phyloP scores from a whole-genome alignment of 2,329 filamentous ascomycete genomes.

The Claviceps spartinae region DNA sequence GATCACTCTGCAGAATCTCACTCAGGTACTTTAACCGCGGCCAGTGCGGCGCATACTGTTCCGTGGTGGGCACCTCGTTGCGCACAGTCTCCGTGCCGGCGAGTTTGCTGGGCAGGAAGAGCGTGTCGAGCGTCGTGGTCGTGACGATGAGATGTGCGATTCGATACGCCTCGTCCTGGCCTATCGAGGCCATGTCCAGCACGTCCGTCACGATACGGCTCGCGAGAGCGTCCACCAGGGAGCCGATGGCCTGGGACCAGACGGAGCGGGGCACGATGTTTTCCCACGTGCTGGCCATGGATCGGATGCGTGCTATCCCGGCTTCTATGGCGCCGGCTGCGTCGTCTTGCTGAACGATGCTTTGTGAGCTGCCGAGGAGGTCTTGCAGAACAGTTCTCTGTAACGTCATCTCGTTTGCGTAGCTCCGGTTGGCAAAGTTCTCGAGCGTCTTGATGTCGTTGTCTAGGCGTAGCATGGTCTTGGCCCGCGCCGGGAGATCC shows the following conservation, averaged over 20 bases:
- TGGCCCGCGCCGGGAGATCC: slow-evolving; percentile 36
- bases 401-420: slow-evolving; percentile 44
- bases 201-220: slow-evolving; percentile 48
- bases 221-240: slow-evolving; percentile 44
- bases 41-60: slow-evolving; percentile 49
- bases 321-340: slow-evolving; percentile 38
- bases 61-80: slow-evolving; percentile 38
- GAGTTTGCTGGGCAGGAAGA: slow-evolving; percentile 39
- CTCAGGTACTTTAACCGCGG: slow-evolving; percentile 50
- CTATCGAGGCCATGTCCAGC: slow-evolving; percentile 46
- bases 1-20: slow-evolving; percentile 52
- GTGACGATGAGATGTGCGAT: slow-evolving; percentile 45
- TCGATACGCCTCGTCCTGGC: slow-evolving; percentile 49
- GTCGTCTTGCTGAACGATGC: slow-evolving; percentile 43
- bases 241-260: slow-evolving; percentile 49
- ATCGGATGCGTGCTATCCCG: slow-evolving; percentile 37
- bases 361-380: slow-evolving; percentile 46
- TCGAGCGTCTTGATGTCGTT: slow-evolving; percentile 46
- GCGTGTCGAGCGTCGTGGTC: slow-evolving; percentile 43
- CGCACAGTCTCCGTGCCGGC: slow-evolving; percentile 13
- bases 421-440: slow-evolving; percentile 47
- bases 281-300: slow-evolving; percentile 43
- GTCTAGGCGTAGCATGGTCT: slow-evolving; percentile 42
- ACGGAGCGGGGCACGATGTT: slow-evolving; percentile 44
- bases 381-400: slow-evolving; percentile 50